phyloP scores from a whole-genome alignment of 2,329 filamentous ascomycete genomes.

The Xylaria sp. region DNA sequence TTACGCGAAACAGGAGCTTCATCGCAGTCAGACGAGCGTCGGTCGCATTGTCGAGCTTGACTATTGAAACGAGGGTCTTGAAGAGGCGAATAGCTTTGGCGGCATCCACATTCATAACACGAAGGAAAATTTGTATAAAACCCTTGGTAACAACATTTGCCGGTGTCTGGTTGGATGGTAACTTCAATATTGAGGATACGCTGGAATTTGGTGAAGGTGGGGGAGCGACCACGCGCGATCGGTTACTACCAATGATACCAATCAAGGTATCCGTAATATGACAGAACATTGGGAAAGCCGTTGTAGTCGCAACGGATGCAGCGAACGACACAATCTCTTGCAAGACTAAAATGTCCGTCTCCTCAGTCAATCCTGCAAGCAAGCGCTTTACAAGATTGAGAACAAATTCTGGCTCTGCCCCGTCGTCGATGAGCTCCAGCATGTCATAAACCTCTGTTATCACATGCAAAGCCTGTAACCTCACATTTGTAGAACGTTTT shows the following conservation, averaged over 20 bases:
- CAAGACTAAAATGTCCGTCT: slow-evolving; percentile 73
- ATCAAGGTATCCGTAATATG: slow-evolving; percentile 65
- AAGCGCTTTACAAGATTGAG: slow-evolving; percentile 70
- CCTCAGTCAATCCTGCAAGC: slow-evolving; percentile 69
- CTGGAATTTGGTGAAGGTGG: slow-evolving; percentile 41
- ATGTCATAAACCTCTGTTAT: slow-evolving; percentile 70
- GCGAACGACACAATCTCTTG: slow-evolving; percentile 73
- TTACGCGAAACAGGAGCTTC: slow-evolving; percentile 82
- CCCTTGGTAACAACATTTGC: slow-evolving; percentile 78
- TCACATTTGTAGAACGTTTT: slow-evolving; percentile 68
- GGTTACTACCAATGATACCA: slow-evolving; percentile 62
- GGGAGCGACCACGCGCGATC: slow-evolving; percentile 56
- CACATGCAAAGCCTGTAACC: slow-evolving; percentile 70
- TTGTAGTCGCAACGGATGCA: slow-evolving; percentile 71
- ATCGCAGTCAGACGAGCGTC: slow-evolving; percentile 79
- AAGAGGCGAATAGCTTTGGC: slow-evolving; percentile 73
- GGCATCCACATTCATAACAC: slow-evolving; percentile 73
- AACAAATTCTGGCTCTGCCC: slow-evolving; percentile 68
- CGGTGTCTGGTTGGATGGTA: slow-evolving; percentile 60
- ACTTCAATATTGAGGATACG: slow-evolving; percentile 38
- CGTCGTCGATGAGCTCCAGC: slow-evolving; percentile 67
- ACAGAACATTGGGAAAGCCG: slow-evolving; percentile 68
- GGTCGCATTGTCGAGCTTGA: slow-evolving; percentile 67
- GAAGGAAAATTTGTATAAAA: slow-evolving; percentile 80
- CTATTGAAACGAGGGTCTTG: slow-evolving; percentile 71